Conservation (phyloP, 768 basidiomycete species). For the Lactarius tabidus region DNA sequence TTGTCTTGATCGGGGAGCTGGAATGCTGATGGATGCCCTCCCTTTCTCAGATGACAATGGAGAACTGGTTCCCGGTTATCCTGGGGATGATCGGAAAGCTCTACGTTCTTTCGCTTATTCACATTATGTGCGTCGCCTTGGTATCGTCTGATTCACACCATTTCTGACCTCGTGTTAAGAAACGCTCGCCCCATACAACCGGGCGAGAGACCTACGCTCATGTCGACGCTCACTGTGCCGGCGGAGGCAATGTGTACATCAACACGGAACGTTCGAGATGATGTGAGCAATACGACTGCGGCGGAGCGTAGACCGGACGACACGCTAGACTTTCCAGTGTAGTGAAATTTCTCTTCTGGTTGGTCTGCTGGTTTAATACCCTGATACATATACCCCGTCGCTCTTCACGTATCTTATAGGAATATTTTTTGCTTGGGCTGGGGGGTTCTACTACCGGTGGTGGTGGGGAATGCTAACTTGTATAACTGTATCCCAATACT, state of each 20-base stretch:
- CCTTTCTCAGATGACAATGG: neutral
- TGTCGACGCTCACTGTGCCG: slow-evolving; percentile 12
- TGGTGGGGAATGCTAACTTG: neutral
- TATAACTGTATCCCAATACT: neutral
- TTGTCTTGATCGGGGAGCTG: neutral
- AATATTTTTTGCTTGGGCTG: neutral
- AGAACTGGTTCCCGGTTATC: slow-evolving; percentile 3
- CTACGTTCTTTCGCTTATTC: slow-evolving; percentile 17
- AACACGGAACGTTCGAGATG: neutral
- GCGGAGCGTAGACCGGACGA: neutral
- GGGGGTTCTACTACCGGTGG: neutral
- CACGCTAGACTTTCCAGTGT: neutral
- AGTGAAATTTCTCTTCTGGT: neutral
- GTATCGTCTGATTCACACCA: neutral
- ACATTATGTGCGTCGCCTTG: slow-evolving; percentile 3
- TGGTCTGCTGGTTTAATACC: neutral
- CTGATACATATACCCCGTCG: neutral
- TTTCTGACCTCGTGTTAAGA: slow-evolving; percentile 1
- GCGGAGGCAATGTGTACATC: neutral
- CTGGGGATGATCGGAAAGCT: slow-evolving; percentile 17
- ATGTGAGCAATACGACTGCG: neutral
- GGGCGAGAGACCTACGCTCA: neutral
- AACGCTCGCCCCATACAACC: neutral
- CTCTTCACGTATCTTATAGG: neutral
- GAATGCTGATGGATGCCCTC: neutral